Conservation (phyloP, 495 filamentous ascomycete species). For the Aspergillus bridgeri region DNA sequence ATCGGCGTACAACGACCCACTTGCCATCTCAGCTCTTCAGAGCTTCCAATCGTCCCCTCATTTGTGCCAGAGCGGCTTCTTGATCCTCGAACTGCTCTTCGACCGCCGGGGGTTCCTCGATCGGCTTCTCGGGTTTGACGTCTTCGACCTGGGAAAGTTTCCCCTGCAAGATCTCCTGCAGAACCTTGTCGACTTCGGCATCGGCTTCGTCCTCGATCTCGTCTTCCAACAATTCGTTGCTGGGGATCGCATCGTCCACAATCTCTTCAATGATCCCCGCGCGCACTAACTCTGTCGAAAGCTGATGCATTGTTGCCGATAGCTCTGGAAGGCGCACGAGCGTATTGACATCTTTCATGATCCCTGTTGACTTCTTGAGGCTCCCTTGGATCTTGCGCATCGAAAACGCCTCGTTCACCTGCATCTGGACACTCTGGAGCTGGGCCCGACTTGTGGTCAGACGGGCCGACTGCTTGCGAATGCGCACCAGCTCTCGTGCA, state of each 20-base stretch:
- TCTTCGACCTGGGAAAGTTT: constrained; percentile 67
- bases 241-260: constrained; percentile 81
- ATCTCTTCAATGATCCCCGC: constrained; percentile 98
- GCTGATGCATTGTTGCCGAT: constrained; percentile 83
- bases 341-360: constrained; percentile 96
- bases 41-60: constrained; percentile 87
- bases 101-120: constrained; percentile 51
- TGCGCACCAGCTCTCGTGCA: constrained; percentile 80
- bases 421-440: constrained; percentile 92
- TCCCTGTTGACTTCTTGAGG: constrained; percentile 78
- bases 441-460: constrained; percentile 86
- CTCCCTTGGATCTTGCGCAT: constrained; percentile 95
- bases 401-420: constrained; percentile 94
- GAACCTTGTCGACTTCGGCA: constrained; percentile 85
- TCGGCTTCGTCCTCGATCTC: constrained; percentile 82
- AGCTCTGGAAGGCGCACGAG: constrained; percentile 83
- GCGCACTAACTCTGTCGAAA: constrained; percentile 82
- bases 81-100: constrained; percentile 80
- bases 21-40: constrained; percentile 70
- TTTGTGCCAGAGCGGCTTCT: constrained; percentile 85
- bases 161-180: constrained; percentile 84
- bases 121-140: constrained; percentile 47
- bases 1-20: background rate
- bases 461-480: constrained; percentile 68
- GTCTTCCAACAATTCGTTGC: constrained; percentile 64